phyloP scores from a whole-genome alignment of 2,329 filamentous ascomycete species.

The Trichoderma simmonsii region DNA sequence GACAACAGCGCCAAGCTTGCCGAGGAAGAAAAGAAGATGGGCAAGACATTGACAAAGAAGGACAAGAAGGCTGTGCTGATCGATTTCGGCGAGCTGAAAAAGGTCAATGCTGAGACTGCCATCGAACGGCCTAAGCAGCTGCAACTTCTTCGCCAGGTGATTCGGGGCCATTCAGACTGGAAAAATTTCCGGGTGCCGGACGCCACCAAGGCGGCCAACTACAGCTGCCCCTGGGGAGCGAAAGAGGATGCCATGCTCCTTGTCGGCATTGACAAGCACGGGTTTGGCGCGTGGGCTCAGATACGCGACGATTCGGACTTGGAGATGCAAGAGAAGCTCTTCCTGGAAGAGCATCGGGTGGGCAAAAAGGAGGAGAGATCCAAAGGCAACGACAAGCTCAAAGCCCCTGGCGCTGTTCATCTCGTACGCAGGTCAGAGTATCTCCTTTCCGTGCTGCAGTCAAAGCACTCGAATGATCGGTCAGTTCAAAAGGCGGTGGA shows the following conservation, averaged over 20 bases:
- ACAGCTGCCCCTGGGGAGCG: conserved; percentile 87
- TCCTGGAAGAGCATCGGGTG: conserved; percentile 95
- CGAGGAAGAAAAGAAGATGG: conserved; percentile 75
- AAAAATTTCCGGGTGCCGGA: conserved; percentile 82
- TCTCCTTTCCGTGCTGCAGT: conserved; percentile 87
- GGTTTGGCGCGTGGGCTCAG: conserved; percentile 91
- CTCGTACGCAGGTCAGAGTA: conserved; percentile 94
- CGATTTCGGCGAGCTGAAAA: conserved; percentile 88
- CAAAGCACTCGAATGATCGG: conserved; percentile 73
- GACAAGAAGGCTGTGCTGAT: conserved; percentile 97
- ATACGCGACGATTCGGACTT: conserved; percentile 91
- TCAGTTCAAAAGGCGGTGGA: conserved; percentile 77
- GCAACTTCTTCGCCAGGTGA: conserved; percentile 73
- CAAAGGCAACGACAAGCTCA: conserved; percentile 73
- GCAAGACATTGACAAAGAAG: conserved; percentile 88
- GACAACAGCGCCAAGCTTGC: conserved; percentile 69
- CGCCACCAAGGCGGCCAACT: conserved; percentile 87
- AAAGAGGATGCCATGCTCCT: conserved; percentile 97
- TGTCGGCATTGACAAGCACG: conserved; percentile 87
- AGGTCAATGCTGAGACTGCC: conserved; percentile 93
- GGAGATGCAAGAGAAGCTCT: conserved; percentile 84
- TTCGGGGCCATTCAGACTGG: conserved; percentile 65
- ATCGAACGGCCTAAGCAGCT: conserved; percentile 88
- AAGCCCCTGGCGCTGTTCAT: conserved; percentile 95
- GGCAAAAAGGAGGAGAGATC: conserved; percentile 93